Conservation (phyloP, 192 early-diverging fungal genomes). For the Phycomyces nitens region DNA sequence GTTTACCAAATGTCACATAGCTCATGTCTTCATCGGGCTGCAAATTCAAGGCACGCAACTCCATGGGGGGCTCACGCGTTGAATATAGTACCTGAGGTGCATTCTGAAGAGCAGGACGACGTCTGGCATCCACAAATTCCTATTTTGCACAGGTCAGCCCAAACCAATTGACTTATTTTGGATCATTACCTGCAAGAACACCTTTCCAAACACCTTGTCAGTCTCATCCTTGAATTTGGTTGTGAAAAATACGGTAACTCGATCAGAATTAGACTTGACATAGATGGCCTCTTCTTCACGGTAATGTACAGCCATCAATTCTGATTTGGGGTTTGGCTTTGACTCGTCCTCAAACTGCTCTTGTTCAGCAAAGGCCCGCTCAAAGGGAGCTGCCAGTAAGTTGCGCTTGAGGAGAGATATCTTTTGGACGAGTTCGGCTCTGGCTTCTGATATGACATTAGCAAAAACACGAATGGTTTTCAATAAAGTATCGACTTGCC, state of each 20-base stretch:
- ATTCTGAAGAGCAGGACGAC: conserved; percentile 82
- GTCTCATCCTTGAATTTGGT: conserved; percentile 97
- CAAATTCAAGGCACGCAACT: conserved; percentile 74
- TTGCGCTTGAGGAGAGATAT: conserved; percentile 92
- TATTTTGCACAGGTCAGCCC: conserved; percentile 19
- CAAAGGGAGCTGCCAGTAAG: conserved; percentile 89
- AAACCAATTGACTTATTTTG: background rate
- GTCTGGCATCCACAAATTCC: conserved; percentile 99
- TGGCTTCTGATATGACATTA: conserved; percentile 23
- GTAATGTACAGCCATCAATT: conserved; percentile 91
- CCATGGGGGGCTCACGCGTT: conserved; percentile 88
- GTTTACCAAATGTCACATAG: conserved; percentile 92
- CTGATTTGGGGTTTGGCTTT: conserved; percentile 63
- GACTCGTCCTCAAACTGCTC: conserved; percentile 66
- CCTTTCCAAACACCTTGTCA: conserved; percentile 91
- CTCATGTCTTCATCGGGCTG: conserved; percentile 82
- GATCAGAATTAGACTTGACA: conserved; percentile 84
- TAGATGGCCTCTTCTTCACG: conserved; percentile 93
- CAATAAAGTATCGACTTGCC: conserved; percentile 44
- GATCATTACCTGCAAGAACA: conserved; percentile 84
- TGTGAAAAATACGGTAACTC: conserved; percentile 96
- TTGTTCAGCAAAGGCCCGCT: conserved; percentile 84
- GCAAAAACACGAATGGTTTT: too few relatives aligned
- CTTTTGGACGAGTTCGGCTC: conserved; percentile 73
- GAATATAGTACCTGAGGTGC: conserved; percentile 97